Percentiles rank a stretch among this genome's conserved stretches.
phyloP scores from a whole-genome alignment of 2,329 filamentous ascomycete genomes.

The Claviceps humidiphila region DNA sequence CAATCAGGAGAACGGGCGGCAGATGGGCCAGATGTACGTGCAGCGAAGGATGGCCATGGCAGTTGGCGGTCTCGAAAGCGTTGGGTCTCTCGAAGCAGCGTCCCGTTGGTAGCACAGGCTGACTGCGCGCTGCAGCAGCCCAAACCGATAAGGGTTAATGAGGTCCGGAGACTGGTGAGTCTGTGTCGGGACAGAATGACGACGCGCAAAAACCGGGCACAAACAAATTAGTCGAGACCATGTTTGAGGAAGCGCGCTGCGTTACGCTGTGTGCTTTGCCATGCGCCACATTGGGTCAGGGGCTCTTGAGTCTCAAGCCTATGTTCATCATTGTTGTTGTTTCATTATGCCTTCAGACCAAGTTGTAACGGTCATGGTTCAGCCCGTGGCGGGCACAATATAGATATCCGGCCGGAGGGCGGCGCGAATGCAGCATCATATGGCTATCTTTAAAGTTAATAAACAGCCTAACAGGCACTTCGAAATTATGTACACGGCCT shows the following conservation, averaged over 20 bases:
- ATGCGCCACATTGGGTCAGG: no score
- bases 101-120: slow-evolving; percentile 14
- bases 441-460: not conserved
- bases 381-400: not conserved
- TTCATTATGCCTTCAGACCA: no score
- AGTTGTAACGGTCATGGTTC: not conserved
- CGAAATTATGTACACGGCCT: not conserved
- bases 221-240: slow-evolving; percentile 9
- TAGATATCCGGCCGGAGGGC: not conserved
- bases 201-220: slow-evolving; percentile 10
- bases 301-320: no score
- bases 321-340: no score
- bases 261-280: not conserved
- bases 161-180: slow-evolving; percentile 17
- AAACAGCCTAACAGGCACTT: not conserved
- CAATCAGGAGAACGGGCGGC: not conserved
- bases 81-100: slow-evolving; percentile 11
- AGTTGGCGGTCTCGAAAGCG: slow-evolving; percentile 9
- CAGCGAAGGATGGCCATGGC: not conserved
- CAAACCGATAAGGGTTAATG: slow-evolving; percentile 16
- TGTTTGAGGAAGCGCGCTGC: not conserved
- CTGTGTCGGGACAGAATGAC: slow-evolving; percentile 15
- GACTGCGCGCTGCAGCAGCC: slow-evolving; percentile 20
- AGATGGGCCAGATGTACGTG: not conserved
- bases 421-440: not conserved